phyloP scores from a whole-genome alignment of 1,139 yeast genomes.

The Kodamaea arcana region DNA sequence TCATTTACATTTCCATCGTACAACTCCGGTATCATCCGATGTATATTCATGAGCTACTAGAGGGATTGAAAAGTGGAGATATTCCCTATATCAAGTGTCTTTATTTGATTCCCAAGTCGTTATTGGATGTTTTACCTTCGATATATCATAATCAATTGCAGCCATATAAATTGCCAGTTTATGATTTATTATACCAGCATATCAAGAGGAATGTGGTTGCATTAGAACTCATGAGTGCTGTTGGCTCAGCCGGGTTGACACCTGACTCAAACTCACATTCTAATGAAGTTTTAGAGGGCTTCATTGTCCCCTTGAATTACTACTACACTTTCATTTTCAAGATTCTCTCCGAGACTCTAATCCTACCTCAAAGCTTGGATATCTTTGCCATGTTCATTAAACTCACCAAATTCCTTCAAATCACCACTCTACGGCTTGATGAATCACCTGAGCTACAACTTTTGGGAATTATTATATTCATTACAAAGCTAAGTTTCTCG shows the following conservation, averaged over 20 bases:
- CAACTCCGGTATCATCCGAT: constrained; percentile 34
- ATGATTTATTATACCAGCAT: constrained; percentile 23
- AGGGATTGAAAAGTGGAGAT: constrained; percentile 25
- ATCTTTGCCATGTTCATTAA: constrained; percentile 19
- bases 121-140: constrained; percentile 23
- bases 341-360: constrained; percentile 21
- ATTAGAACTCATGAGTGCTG: constrained; percentile 3
- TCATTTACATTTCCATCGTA: constrained; percentile 37
- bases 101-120: constrained; percentile 24
- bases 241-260: no score
- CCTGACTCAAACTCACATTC: neutral
- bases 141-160: constrained; percentile 23
- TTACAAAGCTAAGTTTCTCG: constrained; percentile 27
- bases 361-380: constrained; percentile 32
- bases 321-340: constrained; percentile 35
- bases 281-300: constrained; percentile 5
- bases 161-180: constrained; percentile 26
- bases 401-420: constrained; percentile 8
- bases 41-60: constrained; percentile 32
- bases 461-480: constrained; percentile 21
- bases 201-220: constrained; percentile 8
- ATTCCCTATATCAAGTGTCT: constrained; percentile 37
- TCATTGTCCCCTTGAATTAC: constrained; percentile 21
- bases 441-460: constrained; percentile 30
- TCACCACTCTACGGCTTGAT: constrained; percentile 3